Evolutionary conservation across 2,329 filamentous ascomycete genomes (phyloP), one percentile per base, ranked within the genome.

Genomic region (Claviceps sp.): DNA sequence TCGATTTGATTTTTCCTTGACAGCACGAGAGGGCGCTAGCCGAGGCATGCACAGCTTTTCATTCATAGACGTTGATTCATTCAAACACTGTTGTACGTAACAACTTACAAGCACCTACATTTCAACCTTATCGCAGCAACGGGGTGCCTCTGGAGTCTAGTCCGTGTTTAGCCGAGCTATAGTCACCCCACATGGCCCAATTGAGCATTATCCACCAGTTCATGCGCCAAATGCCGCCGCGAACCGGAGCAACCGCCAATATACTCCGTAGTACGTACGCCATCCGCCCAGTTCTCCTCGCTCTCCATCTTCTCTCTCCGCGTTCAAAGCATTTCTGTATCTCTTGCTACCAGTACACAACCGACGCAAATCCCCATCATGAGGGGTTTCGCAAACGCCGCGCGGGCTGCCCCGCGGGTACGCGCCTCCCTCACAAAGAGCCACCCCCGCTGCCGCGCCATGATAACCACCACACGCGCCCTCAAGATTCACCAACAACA

Each of bases 361-460:
- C 40, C 17, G 3, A 17, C 8, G n/a, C 42, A 44, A 26, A 34
- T 6, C 7, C 6, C 14, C 55, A 56, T 48, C 48, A 67, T 67
- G 64, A 64, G 64, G 58, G 59, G 62, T 51, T 56, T 66, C 56
- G 57, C 55, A 56, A 61, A 62, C 56, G 57, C 62, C 51, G 55
- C 59, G 50, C 61, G 63, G 62, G 62, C 62, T 47, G 60, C 61
- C 52, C 60, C 63, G 57, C 61, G 61, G 48, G 51, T 61, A 46
- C 57, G 56, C 50, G 51, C 59, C 14, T 39, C 44, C 19, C 52
- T 51, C 45, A 42, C 45, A 30, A 24, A 39, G 30, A 48, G 44
- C 19, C 19, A 13, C 22, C 48, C 11, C n/a, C 6, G 44, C 40
- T 10, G 37, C 30, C 30, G 30, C 10, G 10, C 30, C 30, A 11